Evolutionary conservation across 345 rosid species (phyloP).

Genomic region (Eucalyptus dawsonii): DNA sequence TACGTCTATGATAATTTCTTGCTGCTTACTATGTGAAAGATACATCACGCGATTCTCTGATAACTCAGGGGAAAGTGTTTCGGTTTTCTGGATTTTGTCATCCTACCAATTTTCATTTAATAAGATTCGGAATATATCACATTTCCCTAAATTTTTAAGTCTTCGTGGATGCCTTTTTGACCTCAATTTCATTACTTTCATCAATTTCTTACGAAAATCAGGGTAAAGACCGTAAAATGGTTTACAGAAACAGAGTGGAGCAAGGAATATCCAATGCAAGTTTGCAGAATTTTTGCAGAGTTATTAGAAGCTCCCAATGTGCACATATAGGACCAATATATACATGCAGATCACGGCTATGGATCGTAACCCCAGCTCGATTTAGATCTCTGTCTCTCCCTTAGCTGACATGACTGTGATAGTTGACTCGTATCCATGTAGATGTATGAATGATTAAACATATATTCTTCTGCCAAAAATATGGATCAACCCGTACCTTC

Average conservation of each 20-base stretch:
- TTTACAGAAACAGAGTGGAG: not conserved
- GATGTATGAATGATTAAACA: not conserved
- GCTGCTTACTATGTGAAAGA: not conserved
- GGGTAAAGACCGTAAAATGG: not conserved
- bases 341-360: not conserved
- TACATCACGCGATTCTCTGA: not conserved
- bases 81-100: not conserved
- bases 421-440: not conserved
- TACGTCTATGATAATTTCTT: not conserved
- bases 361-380: not conserved
- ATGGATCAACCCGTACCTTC: not conserved
- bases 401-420: too few species aligned
- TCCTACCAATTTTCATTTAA: not conserved
- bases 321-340: not conserved
- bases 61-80: not conserved
- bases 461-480: not conserved
- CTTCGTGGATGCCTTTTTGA: not conserved
- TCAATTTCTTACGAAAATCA: not conserved
- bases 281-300: not conserved
- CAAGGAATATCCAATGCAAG: not conserved
- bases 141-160: not conserved
- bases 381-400: too few species aligned
- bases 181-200: not conserved
- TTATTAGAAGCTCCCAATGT: not conserved
- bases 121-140: not conserved